Percentiles rank a stretch among this genome's conserved stretches.
phyloP scores from a whole-genome alignment of 73 alveolate species.

The Paramecium octaurelia region DNA sequence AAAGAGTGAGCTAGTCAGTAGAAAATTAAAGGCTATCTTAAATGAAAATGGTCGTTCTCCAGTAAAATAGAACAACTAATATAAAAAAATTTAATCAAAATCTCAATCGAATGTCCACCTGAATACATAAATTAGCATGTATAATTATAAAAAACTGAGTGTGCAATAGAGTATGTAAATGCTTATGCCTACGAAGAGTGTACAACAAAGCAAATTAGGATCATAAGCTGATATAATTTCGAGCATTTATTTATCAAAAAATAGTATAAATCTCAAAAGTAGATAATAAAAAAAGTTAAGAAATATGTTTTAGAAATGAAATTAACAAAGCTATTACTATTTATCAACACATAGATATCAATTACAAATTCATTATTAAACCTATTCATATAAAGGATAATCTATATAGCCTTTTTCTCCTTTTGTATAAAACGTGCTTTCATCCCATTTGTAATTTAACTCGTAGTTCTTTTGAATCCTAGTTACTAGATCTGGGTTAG shows the following conservation, averaged over 20 bases:
- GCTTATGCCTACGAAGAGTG: neutral
- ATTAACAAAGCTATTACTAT: neutral
- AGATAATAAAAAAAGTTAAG: neutral
- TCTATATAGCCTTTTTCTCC: conserved; percentile 48
- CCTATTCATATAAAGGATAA: neutral
- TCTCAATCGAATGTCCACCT: neutral
- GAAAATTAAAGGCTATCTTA: neutral
- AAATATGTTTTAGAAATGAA: neutral
- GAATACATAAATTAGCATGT: neutral
- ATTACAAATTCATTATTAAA: neutral
- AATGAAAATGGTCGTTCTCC: neutral
- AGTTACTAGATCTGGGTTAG: conserved; percentile 47
- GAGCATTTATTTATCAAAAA: neutral
- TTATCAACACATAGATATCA: neutral
- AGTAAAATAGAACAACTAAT: neutral
- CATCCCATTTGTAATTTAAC: conserved; percentile 43
- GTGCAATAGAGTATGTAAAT: neutral
- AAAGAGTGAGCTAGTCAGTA: neutral
- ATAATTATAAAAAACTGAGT: neutral
- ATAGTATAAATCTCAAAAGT: neutral
- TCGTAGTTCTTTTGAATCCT: conserved; percentile 36
- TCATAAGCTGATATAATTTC: neutral
- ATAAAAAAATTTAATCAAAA: neutral
- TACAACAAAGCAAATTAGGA: neutral
- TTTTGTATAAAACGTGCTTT: conserved; percentile 40